phyloP scores from a whole-genome alignment of 257 asterid species.

The Rauvolfia tetraphylla region DNA sequence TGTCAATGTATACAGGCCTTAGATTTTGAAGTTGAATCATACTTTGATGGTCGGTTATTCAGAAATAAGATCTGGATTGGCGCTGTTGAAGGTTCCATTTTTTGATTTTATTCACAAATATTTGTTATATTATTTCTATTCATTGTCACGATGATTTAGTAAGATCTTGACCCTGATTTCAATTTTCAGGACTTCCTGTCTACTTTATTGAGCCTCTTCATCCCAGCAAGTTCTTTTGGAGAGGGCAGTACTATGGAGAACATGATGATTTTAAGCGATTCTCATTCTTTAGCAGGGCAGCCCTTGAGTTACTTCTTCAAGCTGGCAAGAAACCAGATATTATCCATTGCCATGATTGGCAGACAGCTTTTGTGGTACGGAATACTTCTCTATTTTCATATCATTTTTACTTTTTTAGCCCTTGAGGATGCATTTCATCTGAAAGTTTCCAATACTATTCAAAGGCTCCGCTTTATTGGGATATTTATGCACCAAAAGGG shows the following conservation, averaged over 20 bases:
- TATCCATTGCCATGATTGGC: conserved; percentile 99
- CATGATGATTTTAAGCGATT: conserved; percentile 90
- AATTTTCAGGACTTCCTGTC: conserved; percentile 83
- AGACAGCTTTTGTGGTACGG: conserved; percentile 90
- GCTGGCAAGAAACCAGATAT: conserved; percentile 90
- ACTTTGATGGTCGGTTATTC: conserved; percentile 78
- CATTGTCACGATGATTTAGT: not conserved
- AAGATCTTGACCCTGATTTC: conserved; percentile 12
- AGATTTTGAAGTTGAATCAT: conserved; percentile 82
- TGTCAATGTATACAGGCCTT: conserved; percentile 53
- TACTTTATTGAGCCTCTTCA: conserved; percentile 95
- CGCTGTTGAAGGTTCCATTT: conserved; percentile 75
- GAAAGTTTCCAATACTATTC: conserved; percentile 16
- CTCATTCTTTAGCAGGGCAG: conserved; percentile 98
- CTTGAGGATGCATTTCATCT: conserved; percentile 7
- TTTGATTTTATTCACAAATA: not conserved
- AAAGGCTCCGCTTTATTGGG: conserved; percentile 99
- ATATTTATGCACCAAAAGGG: conserved; percentile 78
- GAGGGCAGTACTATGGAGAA: conserved; percentile 93
- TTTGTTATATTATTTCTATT: conserved; percentile 21
- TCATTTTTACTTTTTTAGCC: conserved; percentile 12
- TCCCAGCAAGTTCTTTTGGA: conserved; percentile 85
- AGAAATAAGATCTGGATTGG: conserved; percentile 92
- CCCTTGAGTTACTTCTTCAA: conserved; percentile 88
- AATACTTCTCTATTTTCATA: conserved; percentile 1